Evolutionary conservation across 768 basidiomycete species (phyloP), one percentile per base, ranked within the genome.

Genomic region (Amanita muscaria): DNA sequence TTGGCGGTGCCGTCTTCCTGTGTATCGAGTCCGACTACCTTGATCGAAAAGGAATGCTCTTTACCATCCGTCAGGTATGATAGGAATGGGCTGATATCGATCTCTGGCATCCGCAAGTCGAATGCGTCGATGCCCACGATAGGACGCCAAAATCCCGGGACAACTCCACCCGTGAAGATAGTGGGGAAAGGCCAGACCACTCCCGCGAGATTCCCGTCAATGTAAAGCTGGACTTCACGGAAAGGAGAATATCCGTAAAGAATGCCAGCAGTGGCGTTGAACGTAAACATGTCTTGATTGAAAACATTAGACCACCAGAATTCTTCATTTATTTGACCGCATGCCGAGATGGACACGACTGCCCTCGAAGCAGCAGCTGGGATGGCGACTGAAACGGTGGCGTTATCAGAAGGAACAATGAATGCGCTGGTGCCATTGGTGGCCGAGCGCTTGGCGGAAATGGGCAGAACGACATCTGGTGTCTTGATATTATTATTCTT

Each of bases 41-140:
- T 80, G 33, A 91, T 67, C 42, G 79, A 74, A 55, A 89, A 72
- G 36, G 67, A 79, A 58, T 88, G 88, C 16, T 78, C 65, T n/a
- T 73, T 58, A 2, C 80, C 79, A 46, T 85, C 83, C 0, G 78
- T 70, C 25, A 46, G 38, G 2, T 38, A 3, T 3, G 45, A 14
- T 29, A 46, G 22, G 21, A 46, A 46, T 1, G 45, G 45, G 14
- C 37, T 19, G 21, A 46, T 38, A 19, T 46, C 45, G 4, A 46
- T 38, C 25, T 33, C 33, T 8, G 33, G 30, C 31, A 30, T 40
- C 15, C 34, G 45, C 22, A 40, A 19, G 37, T 46, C 45, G 37
- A 39, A 40, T 4, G 45, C 45, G 21, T 37, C 45, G 12, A 36
- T 29, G n/a, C 36, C 39, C 3, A 37, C 39, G 24, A 46, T 39